Base-by-base conservation (phyloP, 805 yeast genomes). In the Nakazawaea anatomiae region DNA sequence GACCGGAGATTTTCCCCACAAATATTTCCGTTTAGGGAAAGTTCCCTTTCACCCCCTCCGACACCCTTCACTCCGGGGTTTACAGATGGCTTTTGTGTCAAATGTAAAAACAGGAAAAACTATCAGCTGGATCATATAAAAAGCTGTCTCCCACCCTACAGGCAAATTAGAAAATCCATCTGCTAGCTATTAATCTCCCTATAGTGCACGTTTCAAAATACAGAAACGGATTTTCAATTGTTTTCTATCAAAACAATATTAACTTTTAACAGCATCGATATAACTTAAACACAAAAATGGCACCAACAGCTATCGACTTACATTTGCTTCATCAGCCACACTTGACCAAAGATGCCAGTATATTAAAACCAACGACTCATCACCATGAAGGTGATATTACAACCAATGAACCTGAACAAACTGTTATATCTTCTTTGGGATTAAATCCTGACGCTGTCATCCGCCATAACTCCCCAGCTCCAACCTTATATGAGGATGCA, bases 401-500 rank as follows among this genome's bases (percentile, higher is more conserved):
- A 18, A 27, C 10, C 14, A 41, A 36, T 39, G 60, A 63, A 45
- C 61, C 62, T 54, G 60, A 63, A 44, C 58, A 57, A 30, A 58
- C 67, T 30, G 67, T 67, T 29, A 66, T 65, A 42, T 58, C 67
- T 6, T 53, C 65, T 31, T 54, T 79, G 45, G 77, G 75, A 39
- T 74, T 87, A 54, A 75, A 77, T 58, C 76, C 76, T 42, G 91
- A 83, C 42, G 85, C 85, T 18, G 65, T 72, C 28, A 81, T 87
- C 58, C 87, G 89, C 66, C 96, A 92, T 76, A 92, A 94, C 68
- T 90, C 98, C 47, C 86, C 97, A 40, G 87, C 91, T 32, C 96
- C 98, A 58, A 80, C 89, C 43, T 76, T 92, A 55, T 94, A 92
- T 74, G 98, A 92, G 70, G 99, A 94, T 67, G 98, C 95, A 55